Evolutionary conservation across 2,329 filamentous ascomycete species (phyloP), one percentile per base, ranked within the genome.

Genomic region (Graphilbum sp.): DNA sequence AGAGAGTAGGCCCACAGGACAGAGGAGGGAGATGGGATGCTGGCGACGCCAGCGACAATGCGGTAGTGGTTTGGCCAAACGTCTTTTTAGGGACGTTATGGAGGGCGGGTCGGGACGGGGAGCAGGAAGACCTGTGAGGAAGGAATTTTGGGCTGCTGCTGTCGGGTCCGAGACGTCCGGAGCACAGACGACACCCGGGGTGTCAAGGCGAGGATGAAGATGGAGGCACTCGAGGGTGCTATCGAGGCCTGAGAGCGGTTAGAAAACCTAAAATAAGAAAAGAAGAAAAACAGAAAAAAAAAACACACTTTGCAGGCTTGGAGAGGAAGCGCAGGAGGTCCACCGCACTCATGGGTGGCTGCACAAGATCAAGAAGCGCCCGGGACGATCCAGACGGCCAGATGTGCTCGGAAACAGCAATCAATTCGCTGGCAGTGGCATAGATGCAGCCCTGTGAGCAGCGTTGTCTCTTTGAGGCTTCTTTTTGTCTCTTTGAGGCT

Each of bases 1-100:
- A 87, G 83, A 87, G 81, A 90, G 84, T 86, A 90, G 85, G 83
- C 85, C 84, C 85, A 90, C 80, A 75, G 72, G 69, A 72, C 61
- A 66, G 70, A 67, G 64, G 66, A 62, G 59, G 60, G 61, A 52
- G 50, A 54, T 61, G 61, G 67, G 34, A 71, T 72, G 82, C 80
- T 88, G 82, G 85, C 82, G 73, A 72, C 80, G 81, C 83, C 82
- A 86, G 81, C 80, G 75, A 70, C 74, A 82, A 69, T 70, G 52
- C 49, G 48, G 41, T 48, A 41, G 45, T 47, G 47, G 46, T 54
- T n/a, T 52, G 49, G 50, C 51, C 49, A 53, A 75, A 75, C 72
- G 75, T 72, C 78, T 69, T 69, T 63, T 53, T 60, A 63, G 65
- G 72, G 69, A 75, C 79, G 81, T 90, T 95, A 95, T 64, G 88